phyloP scores from a whole-genome alignment of 192 early-diverging fungal species.

The Chytriomyces sp. region DNA sequence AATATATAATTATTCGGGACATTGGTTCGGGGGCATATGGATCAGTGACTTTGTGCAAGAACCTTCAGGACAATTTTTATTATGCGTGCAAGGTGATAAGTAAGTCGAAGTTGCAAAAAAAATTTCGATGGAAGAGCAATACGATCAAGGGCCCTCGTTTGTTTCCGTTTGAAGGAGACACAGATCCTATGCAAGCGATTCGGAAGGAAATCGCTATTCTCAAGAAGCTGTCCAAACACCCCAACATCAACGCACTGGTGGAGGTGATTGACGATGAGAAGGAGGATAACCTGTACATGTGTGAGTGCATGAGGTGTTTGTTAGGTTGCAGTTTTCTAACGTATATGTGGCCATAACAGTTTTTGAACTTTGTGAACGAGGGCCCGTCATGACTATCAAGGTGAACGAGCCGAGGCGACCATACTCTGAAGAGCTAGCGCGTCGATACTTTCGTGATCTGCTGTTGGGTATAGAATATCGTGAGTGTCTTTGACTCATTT shows the following conservation, averaged over 20 bases:
- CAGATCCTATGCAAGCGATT: slow-evolving; percentile 36
- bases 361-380: slow-evolving; percentile 65
- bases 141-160: background rate
- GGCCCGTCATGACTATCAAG: slow-evolving; percentile 57
- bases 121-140: slow-evolving; percentile 47
- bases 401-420: slow-evolving; percentile 41
- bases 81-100: slow-evolving; percentile 66
- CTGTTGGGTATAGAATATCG: slow-evolving; percentile 63
- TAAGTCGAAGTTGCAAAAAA: slow-evolving; percentile 54
- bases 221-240: slow-evolving; percentile 63
- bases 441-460: slow-evolving; percentile 61
- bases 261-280: slow-evolving; percentile 62
- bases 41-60: slow-evolving; percentile 45
- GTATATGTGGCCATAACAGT: slow-evolving; percentile 41
- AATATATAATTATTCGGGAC: slow-evolving; percentile 56
- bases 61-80: slow-evolving; percentile 44
- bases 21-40: slow-evolving; percentile 62
- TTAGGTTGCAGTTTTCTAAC: slow-evolving; percentile 4
- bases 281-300: slow-evolving; percentile 66
- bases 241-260: slow-evolving; percentile 59
- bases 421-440: slow-evolving; percentile 52
- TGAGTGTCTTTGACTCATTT: slow-evolving; percentile 31
- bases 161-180: background rate
- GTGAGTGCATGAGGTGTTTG: slow-evolving; percentile 32
- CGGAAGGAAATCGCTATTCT: slow-evolving; percentile 61